Evolutionary conservation across 192 early-diverging fungal species (phyloP).

Genomic region (Phlyctochytrium planicorne): DNA sequence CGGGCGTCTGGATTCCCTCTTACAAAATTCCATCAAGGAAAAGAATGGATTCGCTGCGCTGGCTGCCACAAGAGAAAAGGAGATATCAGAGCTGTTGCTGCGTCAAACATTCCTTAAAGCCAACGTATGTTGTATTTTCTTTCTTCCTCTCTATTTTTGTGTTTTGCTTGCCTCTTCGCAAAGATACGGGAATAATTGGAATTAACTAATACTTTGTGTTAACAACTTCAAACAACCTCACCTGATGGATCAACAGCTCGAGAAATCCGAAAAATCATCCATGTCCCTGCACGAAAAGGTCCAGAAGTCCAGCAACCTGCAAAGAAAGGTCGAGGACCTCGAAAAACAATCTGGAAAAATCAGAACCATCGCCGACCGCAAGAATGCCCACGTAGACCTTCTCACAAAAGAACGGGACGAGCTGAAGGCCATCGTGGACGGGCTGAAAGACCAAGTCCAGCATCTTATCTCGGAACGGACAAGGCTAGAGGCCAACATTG

Average conservation of each 20-base stretch:
- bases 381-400: slow-evolving; percentile 17
- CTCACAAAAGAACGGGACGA: slow-evolving; percentile 25
- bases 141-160: background rate
- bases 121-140: slow-evolving; percentile 5
- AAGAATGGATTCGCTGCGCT: slow-evolving; percentile 13
- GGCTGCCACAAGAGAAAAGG: slow-evolving; percentile 20
- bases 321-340: slow-evolving; percentile 24
- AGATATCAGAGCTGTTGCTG: slow-evolving; percentile 7
- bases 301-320: slow-evolving; percentile 1
- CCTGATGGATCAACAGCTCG: slow-evolving; percentile 16
- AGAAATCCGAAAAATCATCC: slow-evolving; percentile 23
- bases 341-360: slow-evolving; percentile 24
- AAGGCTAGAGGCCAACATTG: background rate
- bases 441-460: slow-evolving; percentile 14
- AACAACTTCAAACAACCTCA: no score
- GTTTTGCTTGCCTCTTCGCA: background rate
- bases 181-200: no score
- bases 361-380: slow-evolving; percentile 15
- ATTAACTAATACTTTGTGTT: slow-evolving; percentile 3
- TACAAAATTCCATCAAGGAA: slow-evolving; percentile 11
- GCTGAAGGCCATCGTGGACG: slow-evolving; percentile 8
- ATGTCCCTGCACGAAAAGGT: slow-evolving; percentile 18
- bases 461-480: slow-evolving; percentile 1
- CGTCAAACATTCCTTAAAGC: slow-evolving; percentile 19
- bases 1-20: slow-evolving; percentile 7